These are phyloP conservation scores for Phaeosphaeria sp. DNA, from an alignment of 2,329 filamentous ascomycete genomes.

Conservation along the genomic window DNA sequence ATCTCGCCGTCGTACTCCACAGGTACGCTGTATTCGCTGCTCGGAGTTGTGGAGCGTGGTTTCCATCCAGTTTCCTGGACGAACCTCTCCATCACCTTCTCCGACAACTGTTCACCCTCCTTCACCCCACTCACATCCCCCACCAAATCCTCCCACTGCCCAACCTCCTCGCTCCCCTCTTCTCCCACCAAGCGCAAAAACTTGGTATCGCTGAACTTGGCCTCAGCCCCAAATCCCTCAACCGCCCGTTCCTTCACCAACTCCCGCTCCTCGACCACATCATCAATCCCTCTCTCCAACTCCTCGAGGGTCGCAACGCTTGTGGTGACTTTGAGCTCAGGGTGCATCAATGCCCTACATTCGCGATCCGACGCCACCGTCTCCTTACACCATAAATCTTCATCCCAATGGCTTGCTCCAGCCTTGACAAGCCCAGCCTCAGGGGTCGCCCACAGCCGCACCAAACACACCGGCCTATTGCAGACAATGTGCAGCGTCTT, in stretches of 20 bases:
- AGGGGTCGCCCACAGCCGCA: conserved; percentile 18
- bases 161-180: not conserved
- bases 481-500: conserved; percentile 14
- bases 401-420: conserved; percentile 18
- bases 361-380: conserved; percentile 15
- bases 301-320: conserved; percentile 2
- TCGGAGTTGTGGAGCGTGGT: not conserved
- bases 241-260: conserved; percentile 2
- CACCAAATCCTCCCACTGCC: conserved; percentile 2
- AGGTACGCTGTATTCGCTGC: not conserved
- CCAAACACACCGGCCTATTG: conserved; percentile 12
- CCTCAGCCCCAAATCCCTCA: conserved; percentile 11
- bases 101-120: conserved; percentile 10
- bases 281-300: conserved; percentile 1
- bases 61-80: not conserved
- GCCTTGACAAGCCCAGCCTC: conserved; percentile 17
- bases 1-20: conserved; percentile 5
- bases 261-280: conserved; percentile 6
- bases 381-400: conserved; percentile 13
- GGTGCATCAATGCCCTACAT: conserved; percentile 10
- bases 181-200: conserved; percentile 4
- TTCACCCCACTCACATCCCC: not conserved
- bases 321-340: conserved; percentile 9
- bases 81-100: conserved; percentile 7
- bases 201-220: conserved; percentile 7